Percentiles rank a stretch among this genome's conserved stretches.
Evolutionary conservation across 2,329 filamentous ascomycete species (phyloP).

Genomic region (Fusarium azukiicola): DNA sequence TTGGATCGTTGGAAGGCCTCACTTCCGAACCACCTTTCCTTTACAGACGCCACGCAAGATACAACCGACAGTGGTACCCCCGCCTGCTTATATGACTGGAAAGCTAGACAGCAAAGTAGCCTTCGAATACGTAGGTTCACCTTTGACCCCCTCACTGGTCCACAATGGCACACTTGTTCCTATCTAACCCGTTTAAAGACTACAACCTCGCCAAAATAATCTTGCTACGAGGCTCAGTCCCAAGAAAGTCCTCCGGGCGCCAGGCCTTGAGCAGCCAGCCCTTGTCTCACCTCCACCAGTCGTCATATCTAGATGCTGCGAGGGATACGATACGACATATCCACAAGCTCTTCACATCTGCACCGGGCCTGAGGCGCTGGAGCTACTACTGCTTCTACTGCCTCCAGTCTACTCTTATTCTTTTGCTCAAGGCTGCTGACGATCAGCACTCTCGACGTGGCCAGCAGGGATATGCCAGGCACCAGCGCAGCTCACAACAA

Average conservation of each 20-base stretch:
- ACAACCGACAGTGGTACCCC: neutral
- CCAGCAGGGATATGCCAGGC: neutral
- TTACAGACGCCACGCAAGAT: neutral
- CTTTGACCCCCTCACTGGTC: neutral
- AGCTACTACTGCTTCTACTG: neutral
- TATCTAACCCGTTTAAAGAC: neutral
- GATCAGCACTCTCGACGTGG: neutral
- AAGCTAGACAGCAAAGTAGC: neutral
- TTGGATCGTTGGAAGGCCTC: neutral
- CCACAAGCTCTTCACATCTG: neutral
- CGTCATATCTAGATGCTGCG: neutral
- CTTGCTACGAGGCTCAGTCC: neutral
- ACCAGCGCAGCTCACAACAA: neutral
- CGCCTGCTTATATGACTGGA: neutral
- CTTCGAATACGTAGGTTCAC: neutral
- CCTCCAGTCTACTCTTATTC: neutral
- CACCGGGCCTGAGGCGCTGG: neutral
- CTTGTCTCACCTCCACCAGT: neutral
- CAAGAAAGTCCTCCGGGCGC: neutral
- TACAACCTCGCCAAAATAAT: neutral
- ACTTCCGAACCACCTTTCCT: neutral
- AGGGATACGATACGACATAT: neutral
- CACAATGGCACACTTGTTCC: too few relatives aligned
- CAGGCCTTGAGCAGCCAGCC: neutral
- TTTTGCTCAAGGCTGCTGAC: neutral